Evolutionary conservation across 257 asterid genomes (phyloP).

Genomic region (Asclepias syriaca): DNA sequence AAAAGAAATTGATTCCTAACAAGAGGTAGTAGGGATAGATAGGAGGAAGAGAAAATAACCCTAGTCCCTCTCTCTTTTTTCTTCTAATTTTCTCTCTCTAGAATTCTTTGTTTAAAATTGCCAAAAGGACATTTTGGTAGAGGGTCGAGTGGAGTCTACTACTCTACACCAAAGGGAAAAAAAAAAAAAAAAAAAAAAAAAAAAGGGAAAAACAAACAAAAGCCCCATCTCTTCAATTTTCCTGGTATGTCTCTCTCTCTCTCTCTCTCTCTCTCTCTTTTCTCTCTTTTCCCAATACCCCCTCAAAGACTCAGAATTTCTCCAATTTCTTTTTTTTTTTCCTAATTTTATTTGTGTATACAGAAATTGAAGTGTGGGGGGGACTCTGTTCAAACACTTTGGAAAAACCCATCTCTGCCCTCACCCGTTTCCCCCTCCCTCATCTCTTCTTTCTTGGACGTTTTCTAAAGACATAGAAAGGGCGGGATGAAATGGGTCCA

Average conservation of each 20-base stretch:
- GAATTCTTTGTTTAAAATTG: not conserved
- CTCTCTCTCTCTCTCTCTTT: constrained; percentile 1
- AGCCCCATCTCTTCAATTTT: constrained; percentile 33
- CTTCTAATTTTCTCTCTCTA: not conserved
- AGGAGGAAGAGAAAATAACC: not conserved
- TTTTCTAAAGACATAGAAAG: constrained; percentile 36
- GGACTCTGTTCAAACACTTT: constrained; percentile 40
- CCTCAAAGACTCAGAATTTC: constrained; percentile 4
- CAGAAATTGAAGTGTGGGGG: constrained; percentile 14
- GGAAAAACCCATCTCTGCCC: constrained; percentile 24
- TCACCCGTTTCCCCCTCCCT: not conserved
- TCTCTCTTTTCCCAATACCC: constrained; percentile 17
- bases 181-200: not conserved
- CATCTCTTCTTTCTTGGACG: constrained; percentile 10
- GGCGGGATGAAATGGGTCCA: constrained; percentile 41
- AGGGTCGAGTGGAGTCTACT: not conserved
- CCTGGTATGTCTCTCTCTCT: constrained; percentile 37
- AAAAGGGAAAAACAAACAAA: constrained; percentile 1
- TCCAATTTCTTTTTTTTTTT: constrained; percentile 2
- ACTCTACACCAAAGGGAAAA: constrained; percentile 1
- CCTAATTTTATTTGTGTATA: constrained; percentile 10
- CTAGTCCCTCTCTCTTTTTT: not conserved
- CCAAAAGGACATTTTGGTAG: constrained; percentile 3
- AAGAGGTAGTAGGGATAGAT: not conserved
- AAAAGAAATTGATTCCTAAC: not conserved